These are phyloP conservation scores for Millerozyma acaciae DNA, from an alignment of 805 yeast genomes.

Conservation along the genomic window DNA sequence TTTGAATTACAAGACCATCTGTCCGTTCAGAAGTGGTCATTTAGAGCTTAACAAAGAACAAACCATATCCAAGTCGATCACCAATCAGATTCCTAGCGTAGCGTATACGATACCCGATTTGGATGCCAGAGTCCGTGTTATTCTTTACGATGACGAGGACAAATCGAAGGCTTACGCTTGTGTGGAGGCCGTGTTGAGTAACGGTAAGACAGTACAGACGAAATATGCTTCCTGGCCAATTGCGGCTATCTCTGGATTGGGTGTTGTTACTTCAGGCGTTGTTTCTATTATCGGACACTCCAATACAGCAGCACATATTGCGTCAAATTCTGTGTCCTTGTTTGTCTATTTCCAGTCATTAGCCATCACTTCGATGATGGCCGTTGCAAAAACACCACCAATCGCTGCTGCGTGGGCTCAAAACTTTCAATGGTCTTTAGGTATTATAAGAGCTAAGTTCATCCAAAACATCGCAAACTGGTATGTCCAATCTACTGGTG, in stretches of 20 bases:
- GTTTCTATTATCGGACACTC: conserved; percentile 86
- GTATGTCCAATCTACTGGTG: conserved; percentile 96
- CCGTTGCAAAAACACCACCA: conserved; percentile 88
- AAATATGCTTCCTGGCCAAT: conserved; percentile 93
- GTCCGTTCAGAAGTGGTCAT: conserved; percentile 88
- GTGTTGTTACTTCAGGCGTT: conserved; percentile 82
- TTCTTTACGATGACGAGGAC: conserved; percentile 49
- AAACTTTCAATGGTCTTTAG: conserved; percentile 95
- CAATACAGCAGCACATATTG: conserved; percentile 92
- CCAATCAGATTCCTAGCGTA: conserved; percentile 64
- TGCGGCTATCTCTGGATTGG: conserved; percentile 86
- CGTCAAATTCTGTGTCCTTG: conserved; percentile 90
- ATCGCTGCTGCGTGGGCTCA: conserved; percentile 98
- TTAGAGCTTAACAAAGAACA: conserved; percentile 62
- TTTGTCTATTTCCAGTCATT: conserved; percentile 92
- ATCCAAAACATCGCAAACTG: conserved; percentile 85
- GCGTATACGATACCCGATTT: conserved; percentile 92
- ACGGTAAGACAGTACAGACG: conserved; percentile 93
- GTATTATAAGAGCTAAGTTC: conserved; percentile 70
- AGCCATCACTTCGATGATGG: conserved; percentile 94
- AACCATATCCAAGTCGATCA: conserved; percentile 36
- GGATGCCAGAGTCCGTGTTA: conserved; percentile 84
- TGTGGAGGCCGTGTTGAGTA: conserved; percentile 79
- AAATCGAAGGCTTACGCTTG: conserved; percentile 68
- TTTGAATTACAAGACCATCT: conserved; percentile 46